A percentile compares a stretch with the other conserved stretches of the same genome.
These are phyloP conservation scores for Thymus mandschuricus DNA, from an alignment of 257 asterid species.

Conservation along the genomic window DNA sequence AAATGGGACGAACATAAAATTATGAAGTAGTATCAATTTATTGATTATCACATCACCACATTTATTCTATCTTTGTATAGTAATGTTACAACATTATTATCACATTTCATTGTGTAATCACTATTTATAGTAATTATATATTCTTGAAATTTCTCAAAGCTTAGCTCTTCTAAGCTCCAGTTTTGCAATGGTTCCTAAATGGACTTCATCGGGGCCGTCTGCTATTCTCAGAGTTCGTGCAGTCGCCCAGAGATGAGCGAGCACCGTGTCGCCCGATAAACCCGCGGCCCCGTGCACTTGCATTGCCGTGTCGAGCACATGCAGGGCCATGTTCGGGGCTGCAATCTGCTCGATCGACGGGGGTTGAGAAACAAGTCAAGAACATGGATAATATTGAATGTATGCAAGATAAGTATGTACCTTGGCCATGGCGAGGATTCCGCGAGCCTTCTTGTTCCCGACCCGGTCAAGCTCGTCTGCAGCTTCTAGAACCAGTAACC, in stretches of 20 bases:
- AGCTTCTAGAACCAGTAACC: slow-evolving; percentile 90
- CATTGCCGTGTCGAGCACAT: slow-evolving; percentile 90
- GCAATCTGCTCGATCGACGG: slow-evolving; percentile 59
- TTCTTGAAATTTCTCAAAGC: slow-evolving; percentile 42
- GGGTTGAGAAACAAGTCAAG: neutral
- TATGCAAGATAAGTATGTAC: slow-evolving; percentile 34
- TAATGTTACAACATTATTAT: neutral
- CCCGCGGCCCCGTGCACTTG: slow-evolving; percentile 99
- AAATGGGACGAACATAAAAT: too few relatives aligned
- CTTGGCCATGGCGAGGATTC: slow-evolving; percentile 96
- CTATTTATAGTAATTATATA: neutral
- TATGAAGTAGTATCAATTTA: neutral
- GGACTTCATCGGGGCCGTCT: slow-evolving; percentile 98
- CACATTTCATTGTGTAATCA: neutral
- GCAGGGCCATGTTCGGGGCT: slow-evolving; percentile 87
- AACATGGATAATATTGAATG: neutral
- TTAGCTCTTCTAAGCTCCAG: slow-evolving; percentile 80
- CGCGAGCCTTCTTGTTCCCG: slow-evolving; percentile 81
- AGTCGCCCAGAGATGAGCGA: slow-evolving; percentile 87
- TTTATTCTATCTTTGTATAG: neutral
- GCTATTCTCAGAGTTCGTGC: slow-evolving; percentile 88
- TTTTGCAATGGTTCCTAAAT: slow-evolving; percentile 84
- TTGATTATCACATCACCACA: neutral
- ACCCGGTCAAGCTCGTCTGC: slow-evolving; percentile 91
- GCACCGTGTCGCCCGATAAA: slow-evolving; percentile 81